Percentiles rank a stretch among this genome's conserved stretches.
phyloP scores from a whole-genome alignment of 192 early-diverging fungal species.

The Mortierella claussenii region DNA sequence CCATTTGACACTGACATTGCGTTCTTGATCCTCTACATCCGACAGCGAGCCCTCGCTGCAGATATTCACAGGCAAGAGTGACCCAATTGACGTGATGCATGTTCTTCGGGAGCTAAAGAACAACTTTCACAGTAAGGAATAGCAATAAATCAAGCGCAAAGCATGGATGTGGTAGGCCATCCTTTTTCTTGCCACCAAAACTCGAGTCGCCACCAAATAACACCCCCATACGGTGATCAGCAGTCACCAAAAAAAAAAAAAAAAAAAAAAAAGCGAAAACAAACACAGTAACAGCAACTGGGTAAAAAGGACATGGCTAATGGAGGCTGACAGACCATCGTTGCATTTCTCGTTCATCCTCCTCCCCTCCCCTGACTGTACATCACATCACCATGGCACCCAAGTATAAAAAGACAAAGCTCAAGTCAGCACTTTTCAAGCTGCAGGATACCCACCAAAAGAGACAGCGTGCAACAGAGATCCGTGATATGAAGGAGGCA shows the following conservation, averaged over 20 bases:
- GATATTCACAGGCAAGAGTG: conserved; percentile 60
- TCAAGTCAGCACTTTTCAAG: conserved; percentile 36
- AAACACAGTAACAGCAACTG: no score
- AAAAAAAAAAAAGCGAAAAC: conserved; percentile 17
- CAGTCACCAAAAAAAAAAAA: conserved; percentile 21
- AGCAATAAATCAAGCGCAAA: no score
- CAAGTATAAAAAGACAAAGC: conserved; percentile 47
- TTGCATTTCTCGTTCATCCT: neutral
- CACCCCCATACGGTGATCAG: neutral
- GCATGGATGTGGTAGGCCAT: no score
- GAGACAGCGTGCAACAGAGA: conserved; percentile 38
- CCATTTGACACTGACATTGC: neutral
- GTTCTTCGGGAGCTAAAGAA: conserved; percentile 77
- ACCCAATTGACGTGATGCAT: conserved; percentile 81
- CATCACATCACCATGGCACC: conserved; percentile 29
- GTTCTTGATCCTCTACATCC: neutral
- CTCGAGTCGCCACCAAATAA: no score
- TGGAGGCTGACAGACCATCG: no score
- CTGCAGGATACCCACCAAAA: conserved; percentile 42
- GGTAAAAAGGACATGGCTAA: no score
- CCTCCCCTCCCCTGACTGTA: neutral
- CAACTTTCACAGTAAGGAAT: conserved; percentile 33
- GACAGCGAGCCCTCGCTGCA: conserved; percentile 66
- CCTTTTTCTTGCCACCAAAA: no score
- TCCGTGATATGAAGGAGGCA: conserved; percentile 43